Percentiles rank a stretch among this genome's conserved stretches.
phyloP scores from a whole-genome alignment of 2,329 filamentous ascomycete genomes.

The Hypocrella siamensis region DNA sequence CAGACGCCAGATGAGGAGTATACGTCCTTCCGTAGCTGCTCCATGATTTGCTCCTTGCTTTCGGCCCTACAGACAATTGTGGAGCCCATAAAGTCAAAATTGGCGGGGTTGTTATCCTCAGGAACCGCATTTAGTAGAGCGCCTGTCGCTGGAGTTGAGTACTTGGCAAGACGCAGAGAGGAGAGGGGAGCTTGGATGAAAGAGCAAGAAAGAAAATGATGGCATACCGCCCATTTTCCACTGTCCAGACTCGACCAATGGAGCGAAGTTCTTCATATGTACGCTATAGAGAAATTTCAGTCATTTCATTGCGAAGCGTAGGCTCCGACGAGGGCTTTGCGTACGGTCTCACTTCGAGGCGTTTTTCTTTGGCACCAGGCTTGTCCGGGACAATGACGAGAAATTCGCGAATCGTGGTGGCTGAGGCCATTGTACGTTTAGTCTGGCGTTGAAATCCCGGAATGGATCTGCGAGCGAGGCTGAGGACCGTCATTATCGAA shows the following conservation, averaged over 20 bases:
- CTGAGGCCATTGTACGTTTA: slow-evolving; percentile 14
- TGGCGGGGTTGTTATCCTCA: slow-evolving; percentile 38
- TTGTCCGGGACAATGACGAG: slow-evolving; percentile 55
- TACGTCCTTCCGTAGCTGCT: slow-evolving; percentile 53
- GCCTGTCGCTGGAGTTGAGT: slow-evolving; percentile 34
- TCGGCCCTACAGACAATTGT: slow-evolving; percentile 51
- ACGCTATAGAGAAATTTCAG: too few relatives aligned
- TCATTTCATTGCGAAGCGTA: too few relatives aligned
- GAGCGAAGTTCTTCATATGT: slow-evolving; percentile 42
- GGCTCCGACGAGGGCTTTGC: slow-evolving; percentile 8
- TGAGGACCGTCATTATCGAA: neutral
- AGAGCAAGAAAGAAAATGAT: neutral
- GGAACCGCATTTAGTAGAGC: slow-evolving; percentile 53
- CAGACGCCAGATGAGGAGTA: slow-evolving; percentile 62
- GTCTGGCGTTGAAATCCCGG: slow-evolving; percentile 1
- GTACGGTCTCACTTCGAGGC: slow-evolving; percentile 44
- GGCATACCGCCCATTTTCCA: slow-evolving; percentile 49
- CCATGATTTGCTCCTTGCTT: slow-evolving; percentile 52
- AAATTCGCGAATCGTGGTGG: slow-evolving; percentile 39
- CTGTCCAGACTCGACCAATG: slow-evolving; percentile 35
- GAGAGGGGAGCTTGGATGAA: too few relatives aligned
- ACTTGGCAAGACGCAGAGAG: too few relatives aligned
- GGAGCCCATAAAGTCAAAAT: slow-evolving; percentile 59
- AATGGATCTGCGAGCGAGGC: neutral
- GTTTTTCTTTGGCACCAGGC: slow-evolving; percentile 41